Conservation (phyloP, 1,284 basidiomycete genomes). For the Boletus calvinii region DNA sequence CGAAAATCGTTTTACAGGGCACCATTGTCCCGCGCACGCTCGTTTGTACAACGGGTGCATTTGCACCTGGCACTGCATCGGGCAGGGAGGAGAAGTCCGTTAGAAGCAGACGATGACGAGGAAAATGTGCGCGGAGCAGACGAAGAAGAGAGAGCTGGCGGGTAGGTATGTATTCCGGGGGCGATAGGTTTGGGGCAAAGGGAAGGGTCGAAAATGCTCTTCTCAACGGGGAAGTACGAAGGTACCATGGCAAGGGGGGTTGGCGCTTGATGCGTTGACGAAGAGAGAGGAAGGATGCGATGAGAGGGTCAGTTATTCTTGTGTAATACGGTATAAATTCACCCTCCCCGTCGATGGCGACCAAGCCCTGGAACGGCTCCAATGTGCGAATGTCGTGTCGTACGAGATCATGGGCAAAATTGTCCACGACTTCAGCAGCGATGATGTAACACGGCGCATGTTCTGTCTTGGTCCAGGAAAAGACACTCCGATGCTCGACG, state of each 20-base stretch:
- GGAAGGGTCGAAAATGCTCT: slow-evolving; percentile 70
- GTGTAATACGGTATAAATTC: slow-evolving; percentile 89
- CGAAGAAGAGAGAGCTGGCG: slow-evolving; percentile 85
- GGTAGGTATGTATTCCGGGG: slow-evolving; percentile 92
- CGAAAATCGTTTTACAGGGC: slow-evolving; percentile 87
- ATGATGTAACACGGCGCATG: slow-evolving; percentile 89
- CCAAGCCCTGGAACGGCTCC: slow-evolving; percentile 81
- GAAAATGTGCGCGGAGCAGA: slow-evolving; percentile 83
- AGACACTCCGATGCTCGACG: slow-evolving; percentile 82
- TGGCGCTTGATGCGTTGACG: slow-evolving; percentile 56
- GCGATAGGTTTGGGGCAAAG: slow-evolving; percentile 88
- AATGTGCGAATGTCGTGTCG: slow-evolving; percentile 82
- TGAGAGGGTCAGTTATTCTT: slow-evolving; percentile 82
- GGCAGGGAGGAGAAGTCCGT: slow-evolving; percentile 92
- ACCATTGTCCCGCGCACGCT: slow-evolving; percentile 82
- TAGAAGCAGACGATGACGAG: slow-evolving; percentile 87
- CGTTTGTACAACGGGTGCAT: slow-evolving; percentile 97
- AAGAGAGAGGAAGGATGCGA: slow-evolving; percentile 69
- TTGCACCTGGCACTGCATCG: slow-evolving; percentile 81
- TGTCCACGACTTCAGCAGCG: slow-evolving; percentile 96
- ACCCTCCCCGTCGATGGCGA: slow-evolving; percentile 79
- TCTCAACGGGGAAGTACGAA: slow-evolving; percentile 54
- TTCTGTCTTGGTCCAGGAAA: slow-evolving; percentile 80
- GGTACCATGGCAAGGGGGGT: slow-evolving; percentile 55
- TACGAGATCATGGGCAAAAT: slow-evolving; percentile 95